Evolutionary conservation across 2,329 filamentous ascomycete species (phyloP).

Genomic region (Nectriaceae sp.): DNA sequence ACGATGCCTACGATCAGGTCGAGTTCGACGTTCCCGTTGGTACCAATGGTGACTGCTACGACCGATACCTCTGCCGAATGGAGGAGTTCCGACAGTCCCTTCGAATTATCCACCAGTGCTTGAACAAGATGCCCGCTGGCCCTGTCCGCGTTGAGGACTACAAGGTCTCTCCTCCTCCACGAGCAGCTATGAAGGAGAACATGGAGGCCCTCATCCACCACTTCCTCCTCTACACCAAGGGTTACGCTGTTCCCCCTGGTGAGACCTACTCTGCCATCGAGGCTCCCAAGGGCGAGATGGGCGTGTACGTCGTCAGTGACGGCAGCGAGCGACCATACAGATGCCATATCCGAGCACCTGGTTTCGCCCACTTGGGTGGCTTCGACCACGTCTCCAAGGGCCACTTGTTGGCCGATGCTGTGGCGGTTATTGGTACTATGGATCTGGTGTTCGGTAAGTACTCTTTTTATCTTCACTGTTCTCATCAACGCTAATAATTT

Average conservation of each 20-base stretch:
- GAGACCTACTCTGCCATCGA: slow-evolving; percentile 98
- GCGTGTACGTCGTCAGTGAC: slow-evolving; percentile 93
- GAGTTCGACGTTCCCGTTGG: slow-evolving; percentile 98
- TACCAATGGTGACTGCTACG: slow-evolving; percentile 97
- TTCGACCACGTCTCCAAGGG: slow-evolving; percentile 94
- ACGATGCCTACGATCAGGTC: slow-evolving; percentile 96
- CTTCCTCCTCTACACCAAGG: slow-evolving; percentile 98
- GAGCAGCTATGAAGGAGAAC: slow-evolving; percentile 99
- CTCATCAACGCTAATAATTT: slow-evolving; percentile 38
- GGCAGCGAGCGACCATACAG: slow-evolving; percentile 95
- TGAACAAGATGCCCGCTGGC: slow-evolving; percentile 97
- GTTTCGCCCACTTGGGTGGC: slow-evolving; percentile 90
- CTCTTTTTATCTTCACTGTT: neutral
- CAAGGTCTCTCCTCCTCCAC: slow-evolving; percentile 95
- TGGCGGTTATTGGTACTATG: slow-evolving; percentile 92
- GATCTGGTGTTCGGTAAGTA: slow-evolving; percentile 82
- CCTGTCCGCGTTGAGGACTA: slow-evolving; percentile 97
- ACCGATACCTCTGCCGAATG: slow-evolving; percentile 98
- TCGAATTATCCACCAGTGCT: slow-evolving; percentile 96
- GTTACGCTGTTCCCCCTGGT: slow-evolving; percentile 92
- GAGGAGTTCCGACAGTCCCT: slow-evolving; percentile 99
- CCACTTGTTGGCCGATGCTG: slow-evolving; percentile 92
- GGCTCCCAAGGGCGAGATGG: slow-evolving; percentile 99
- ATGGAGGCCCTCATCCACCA: slow-evolving; percentile 99
- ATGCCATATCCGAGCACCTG: slow-evolving; percentile 95